These are phyloP conservation scores for Komagataella kurtzmanii DNA, from an alignment of 805 yeast species.

Conservation along the genomic window DNA sequence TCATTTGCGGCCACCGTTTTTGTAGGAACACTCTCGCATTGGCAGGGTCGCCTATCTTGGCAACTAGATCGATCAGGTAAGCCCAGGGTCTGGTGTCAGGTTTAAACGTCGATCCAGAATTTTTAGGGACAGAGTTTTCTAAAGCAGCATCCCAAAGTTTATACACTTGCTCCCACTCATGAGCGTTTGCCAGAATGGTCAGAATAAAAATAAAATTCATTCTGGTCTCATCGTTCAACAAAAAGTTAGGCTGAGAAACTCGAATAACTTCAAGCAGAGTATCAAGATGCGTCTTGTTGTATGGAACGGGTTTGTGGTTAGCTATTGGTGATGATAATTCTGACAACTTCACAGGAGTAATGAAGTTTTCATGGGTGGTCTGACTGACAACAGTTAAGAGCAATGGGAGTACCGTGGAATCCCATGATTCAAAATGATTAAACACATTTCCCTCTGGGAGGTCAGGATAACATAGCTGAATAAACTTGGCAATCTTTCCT, in stretches of 20 bases:
- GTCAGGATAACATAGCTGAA: neutral
- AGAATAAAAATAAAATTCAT: neutral
- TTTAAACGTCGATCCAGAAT: neutral
- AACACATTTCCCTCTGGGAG: neutral
- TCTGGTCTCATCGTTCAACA: neutral
- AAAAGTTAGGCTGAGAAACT: neutral
- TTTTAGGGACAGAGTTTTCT: neutral
- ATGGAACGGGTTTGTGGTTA: neutral
- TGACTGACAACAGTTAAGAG: neutral
- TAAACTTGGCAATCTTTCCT: neutral
- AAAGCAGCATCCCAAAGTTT: neutral
- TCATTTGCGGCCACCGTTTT: neutral
- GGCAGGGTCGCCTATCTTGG: neutral
- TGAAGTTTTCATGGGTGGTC: neutral
- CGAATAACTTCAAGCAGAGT: neutral
- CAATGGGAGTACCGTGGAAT: neutral
- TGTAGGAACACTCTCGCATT: neutral
- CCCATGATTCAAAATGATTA: neutral
- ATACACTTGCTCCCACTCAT: neutral
- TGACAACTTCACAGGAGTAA: neutral
- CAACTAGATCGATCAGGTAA: neutral
- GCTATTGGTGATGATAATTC: neutral
- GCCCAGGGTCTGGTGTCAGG: conserved; percentile 1
- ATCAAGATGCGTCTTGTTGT: neutral
- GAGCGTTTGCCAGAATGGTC: neutral